phyloP scores from a whole-genome alignment of 768 basidiomycete genomes.

The Russula ochroleuca region DNA sequence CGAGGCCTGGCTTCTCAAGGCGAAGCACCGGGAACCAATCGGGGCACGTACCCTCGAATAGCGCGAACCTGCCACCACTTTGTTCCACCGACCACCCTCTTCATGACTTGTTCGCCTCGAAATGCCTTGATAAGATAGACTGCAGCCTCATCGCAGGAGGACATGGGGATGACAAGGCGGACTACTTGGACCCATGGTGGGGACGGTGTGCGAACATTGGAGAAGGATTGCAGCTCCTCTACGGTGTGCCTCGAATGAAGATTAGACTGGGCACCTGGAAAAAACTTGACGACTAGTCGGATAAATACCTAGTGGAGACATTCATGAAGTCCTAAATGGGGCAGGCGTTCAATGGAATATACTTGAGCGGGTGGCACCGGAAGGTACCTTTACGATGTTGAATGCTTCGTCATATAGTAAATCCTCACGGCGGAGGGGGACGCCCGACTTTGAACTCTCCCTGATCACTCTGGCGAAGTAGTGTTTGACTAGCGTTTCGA shows the following conservation, averaged over 20 bases:
- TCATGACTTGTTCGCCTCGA: slow-evolving; percentile 74
- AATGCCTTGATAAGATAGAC: slow-evolving; percentile 66
- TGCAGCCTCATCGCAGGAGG: slow-evolving; percentile 73
- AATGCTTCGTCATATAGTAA: slow-evolving; percentile 79
- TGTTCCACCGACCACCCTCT: slow-evolving; percentile 74
- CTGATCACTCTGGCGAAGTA: slow-evolving; percentile 59
- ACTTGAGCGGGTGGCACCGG: background rate
- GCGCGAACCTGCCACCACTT: slow-evolving; percentile 99
- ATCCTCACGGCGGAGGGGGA: slow-evolving; percentile 58
- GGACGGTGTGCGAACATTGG: slow-evolving; percentile 76
- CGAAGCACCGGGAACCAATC: background rate
- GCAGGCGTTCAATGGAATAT: background rate
- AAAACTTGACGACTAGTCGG: background rate
- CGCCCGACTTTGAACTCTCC: slow-evolving; percentile 5
- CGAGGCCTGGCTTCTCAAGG: background rate
- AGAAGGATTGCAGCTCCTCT: slow-evolving; percentile 78
- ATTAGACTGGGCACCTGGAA: background rate
- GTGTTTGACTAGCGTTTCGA: slow-evolving; percentile 81
- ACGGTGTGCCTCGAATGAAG: slow-evolving; percentile 61
- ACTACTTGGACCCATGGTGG: slow-evolving; percentile 81
- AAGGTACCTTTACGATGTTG: slow-evolving; percentile 62
- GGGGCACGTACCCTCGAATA: slow-evolving; percentile 56
- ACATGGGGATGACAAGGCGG: slow-evolving; percentile 65
- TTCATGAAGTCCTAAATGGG: slow-evolving; percentile 65
- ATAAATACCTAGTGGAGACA: slow-evolving; percentile 59